Base-by-base conservation (phyloP, 2,329 filamentous ascomycete species). In the Colletotrichum australisinense region DNA sequence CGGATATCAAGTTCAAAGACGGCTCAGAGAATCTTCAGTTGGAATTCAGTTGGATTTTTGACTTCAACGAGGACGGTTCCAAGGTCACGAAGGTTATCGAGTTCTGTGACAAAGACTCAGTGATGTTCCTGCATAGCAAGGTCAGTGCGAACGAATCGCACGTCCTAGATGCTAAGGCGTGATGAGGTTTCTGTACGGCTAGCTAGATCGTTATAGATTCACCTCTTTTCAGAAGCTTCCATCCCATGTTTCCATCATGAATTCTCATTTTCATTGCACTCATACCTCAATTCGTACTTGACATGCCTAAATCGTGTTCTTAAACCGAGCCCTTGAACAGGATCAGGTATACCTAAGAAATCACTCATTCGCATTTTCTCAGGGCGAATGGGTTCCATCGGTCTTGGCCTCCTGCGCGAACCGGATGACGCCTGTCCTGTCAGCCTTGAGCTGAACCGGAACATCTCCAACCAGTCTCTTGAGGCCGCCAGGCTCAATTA, bases 31-130 rank as follows among this genome's bases (percentile, higher is more conserved):
- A 28, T 9, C 28, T 14, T 5, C 11, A 12, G 2, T 5, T 46
- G 1, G 67, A 73, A n/a, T 19, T 42, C 3, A 19, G 30, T 7
- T 73, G 66, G 66, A 53, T 26, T 22, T 32, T 73, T 49, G 63
- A 70, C 30, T 67, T 73, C 57, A 70, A 52, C 4, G 52, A 70
- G 24, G 67, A 73, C 28, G 67, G 62, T 2, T 67, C 62, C 16
- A 73, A 73, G 19, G 30, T 70, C n/a, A 70, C 24, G 22, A 70
- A 30, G 52, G 71, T 63, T 3, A 46, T 53, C 81, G 46, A 63
- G 65, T 68, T 63, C 30, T 19, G 81, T 82, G n/a, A 83, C 82
- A 63, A 84, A 77, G 28, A 85, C 76, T 35, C 81, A 75, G 3
- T 83, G 71, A 38, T 84, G 70, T 3, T 49, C 19, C n/a, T 49